phyloP scores from a whole-genome alignment of 2,329 filamentous ascomycete genomes.

The Curvularia sp. region DNA sequence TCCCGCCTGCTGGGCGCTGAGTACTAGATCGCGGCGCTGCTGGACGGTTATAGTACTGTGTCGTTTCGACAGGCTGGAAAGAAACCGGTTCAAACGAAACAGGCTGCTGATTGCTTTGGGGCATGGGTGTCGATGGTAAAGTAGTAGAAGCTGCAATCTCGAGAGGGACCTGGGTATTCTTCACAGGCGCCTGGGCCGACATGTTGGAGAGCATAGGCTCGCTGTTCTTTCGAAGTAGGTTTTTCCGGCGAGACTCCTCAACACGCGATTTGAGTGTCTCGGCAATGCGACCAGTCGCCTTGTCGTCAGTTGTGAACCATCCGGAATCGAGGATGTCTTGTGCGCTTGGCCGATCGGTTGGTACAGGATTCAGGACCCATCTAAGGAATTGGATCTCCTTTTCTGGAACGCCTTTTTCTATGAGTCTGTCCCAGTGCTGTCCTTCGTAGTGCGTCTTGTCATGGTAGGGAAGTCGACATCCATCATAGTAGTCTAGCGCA shows the following conservation, averaged over 20 bases:
- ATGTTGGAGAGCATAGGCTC: conserved; percentile 2
- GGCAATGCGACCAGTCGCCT: conserved; percentile 6
- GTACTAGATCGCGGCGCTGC: conserved; percentile 4
- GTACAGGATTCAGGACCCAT: conserved; percentile 20
- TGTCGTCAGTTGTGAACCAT: conserved; percentile 10
- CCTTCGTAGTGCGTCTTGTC: conserved; percentile 14
- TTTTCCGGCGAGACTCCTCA: conserved; percentile 1
- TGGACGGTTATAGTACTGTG: background rate
- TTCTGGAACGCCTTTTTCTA: conserved; percentile 14
- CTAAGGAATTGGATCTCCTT: conserved; percentile 15
- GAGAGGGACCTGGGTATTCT: background rate
- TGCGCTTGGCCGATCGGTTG: conserved; percentile 13
- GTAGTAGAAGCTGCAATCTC: background rate
- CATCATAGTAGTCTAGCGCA: conserved; percentile 12
- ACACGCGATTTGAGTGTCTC: background rate
- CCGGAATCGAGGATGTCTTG: conserved; percentile 13
- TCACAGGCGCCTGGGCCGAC: background rate
- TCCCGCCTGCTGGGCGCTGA: conserved; percentile 1
- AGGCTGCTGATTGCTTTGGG: background rate
- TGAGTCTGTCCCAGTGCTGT: conserved; percentile 15
- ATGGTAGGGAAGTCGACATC: conserved; percentile 14
- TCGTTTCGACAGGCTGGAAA: conserved; percentile 1
- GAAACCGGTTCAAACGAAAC: conserved; percentile 7
- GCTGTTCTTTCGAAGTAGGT: conserved; percentile 7
- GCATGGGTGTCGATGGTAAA: background rate